Base-by-base conservation (phyloP, 2,329 filamentous ascomycete genomes). In the Fusarium sp. region DNA sequence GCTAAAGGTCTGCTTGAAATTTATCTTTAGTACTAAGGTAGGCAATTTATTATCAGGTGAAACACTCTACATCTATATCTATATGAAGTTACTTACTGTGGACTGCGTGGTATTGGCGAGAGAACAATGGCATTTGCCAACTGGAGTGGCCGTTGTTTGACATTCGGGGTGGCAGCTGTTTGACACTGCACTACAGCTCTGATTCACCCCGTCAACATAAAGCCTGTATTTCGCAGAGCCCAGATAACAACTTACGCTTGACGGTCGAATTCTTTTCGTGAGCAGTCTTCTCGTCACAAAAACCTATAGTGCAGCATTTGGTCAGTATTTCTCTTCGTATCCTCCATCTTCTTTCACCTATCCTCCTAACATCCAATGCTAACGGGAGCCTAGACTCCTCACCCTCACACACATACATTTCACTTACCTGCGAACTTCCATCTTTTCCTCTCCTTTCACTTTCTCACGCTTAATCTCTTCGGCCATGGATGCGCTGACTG, bases 171-270 rank as follows among this genome's bases (percentile, higher is more conserved):
- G 35, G 33, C 48, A 39, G 20, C 25, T 20, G 41, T n/a, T 49
- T 48, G 59, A 17, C 45, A 64, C 37, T 60, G 11, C 52, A 13
- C 13, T 44, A 15, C 17, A 48, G 64, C 23, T 48, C 25, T 11
- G 46, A 46, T 33, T 51, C 35, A 67, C 22, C 7, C 17, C 9
- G 6, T 25, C 5, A 25, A 6, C 39, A 45, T 8, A 15, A 41
- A 17, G 9, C 9, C 7, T 25, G 27, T 37, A 19, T 6, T 45
- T 23, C 19, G 15, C 15, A 5, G 8, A 37, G 7, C 17, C 9
- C 5, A n/a, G 35, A n/a, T 3, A 9, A n/a, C 13, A 30, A 56
- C n/a, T 45, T 5, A 8, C 14, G 15, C n/a, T 5, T 9, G 9
- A 10, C 9, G 11, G 6, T 15, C 30, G 15, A 13, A 7, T 33